Evolutionary conservation across 768 basidiomycete genomes (phyloP), one percentile per base, ranked within the genome.

Genomic region (Tulasnella sp.): DNA sequence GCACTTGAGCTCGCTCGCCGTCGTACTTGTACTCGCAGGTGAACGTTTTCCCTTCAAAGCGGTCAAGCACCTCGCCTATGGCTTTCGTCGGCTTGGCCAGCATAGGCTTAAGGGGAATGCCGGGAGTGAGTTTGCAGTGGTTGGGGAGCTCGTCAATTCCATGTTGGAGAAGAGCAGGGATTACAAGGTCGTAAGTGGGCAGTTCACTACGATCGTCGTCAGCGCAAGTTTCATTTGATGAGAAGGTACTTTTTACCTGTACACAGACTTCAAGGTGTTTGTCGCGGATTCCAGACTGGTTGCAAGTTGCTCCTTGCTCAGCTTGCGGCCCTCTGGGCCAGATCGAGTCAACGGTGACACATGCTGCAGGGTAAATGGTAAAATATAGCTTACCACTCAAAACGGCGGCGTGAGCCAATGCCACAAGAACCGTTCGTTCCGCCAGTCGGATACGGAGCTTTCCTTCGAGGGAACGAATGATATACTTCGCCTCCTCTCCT

Each of bases 11-110:
- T 63, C 97, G 89, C 79, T 99, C 97, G 7, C 97, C 97, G 75
- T 99, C 97, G 76, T 99, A 99, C 80, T 99, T 99, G 81, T 99
- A 99, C 82, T 99, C 97, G 81, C 95, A 98, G 9, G 97, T 98
- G 79, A 99, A 98, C 69, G 85, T 86, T 80, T 95, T 95, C 77
- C 88, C 89, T 80, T 99, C 97, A 77, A 98, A 99, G 72, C 95
- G 84, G 81, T 99, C 96, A 26, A 99, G 85, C 22, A 99, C 96
- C 81, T 98, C 96, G 16, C 93, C 90, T 75, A 99, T 98, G 2
- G 97, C 97, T 80, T 99, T 99, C 0, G 96, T 98, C 9, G 97
- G 97, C 80, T 98, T 99, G 17, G 97, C 97, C 67, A 99, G 84
- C 97, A 99, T 99, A 16, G 97, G 97, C 77, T 99, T 99, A 40